Conservation (phyloP, 768 basidiomycete genomes). For the Phlebiopsis flavidoalba region DNA sequence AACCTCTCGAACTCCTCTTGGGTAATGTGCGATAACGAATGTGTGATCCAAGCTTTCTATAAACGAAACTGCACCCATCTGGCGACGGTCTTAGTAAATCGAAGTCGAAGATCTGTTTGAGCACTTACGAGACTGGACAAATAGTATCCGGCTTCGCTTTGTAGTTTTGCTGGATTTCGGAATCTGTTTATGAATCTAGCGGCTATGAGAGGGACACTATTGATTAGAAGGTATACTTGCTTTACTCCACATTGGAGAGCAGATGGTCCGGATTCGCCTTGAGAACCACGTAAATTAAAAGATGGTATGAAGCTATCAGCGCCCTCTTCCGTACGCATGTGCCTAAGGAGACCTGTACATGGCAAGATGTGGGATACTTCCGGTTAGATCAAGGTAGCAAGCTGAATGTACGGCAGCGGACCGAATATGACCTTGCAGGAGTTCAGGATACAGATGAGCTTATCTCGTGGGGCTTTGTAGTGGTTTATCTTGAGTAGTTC, state of each 20-base stretch:
- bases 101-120: background rate
- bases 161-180: conserved; percentile 81
- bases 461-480: conserved; percentile 98
- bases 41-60: conserved; percentile 98
- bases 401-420: conserved; percentile 33
- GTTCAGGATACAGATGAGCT: conserved; percentile 95
- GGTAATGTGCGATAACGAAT: conserved; percentile 86
- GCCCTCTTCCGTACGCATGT: conserved; percentile 77
- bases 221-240: conserved; percentile 19
- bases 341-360: conserved; percentile 75
- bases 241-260: conserved; percentile 92
- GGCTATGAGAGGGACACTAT: background rate
- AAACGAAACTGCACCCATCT: conserved; percentile 97
- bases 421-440: conserved; percentile 99
- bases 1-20: conserved; percentile 90
- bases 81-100: background rate
- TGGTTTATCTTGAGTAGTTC: conserved; percentile 96
- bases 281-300: conserved; percentile 90
- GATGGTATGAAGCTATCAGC: conserved; percentile 94
- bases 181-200: conserved; percentile 92
- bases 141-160: conserved; percentile 96
- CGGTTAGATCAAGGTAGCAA: conserved; percentile 2
- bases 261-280: conserved; percentile 93
- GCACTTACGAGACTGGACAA: conserved; percentile 82
- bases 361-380: background rate